A percentile compares a stretch with the other conserved stretches of the same genome.
phyloP scores from a whole-genome alignment of 768 basidiomycete genomes.

The Macrocybe gigantea region DNA sequence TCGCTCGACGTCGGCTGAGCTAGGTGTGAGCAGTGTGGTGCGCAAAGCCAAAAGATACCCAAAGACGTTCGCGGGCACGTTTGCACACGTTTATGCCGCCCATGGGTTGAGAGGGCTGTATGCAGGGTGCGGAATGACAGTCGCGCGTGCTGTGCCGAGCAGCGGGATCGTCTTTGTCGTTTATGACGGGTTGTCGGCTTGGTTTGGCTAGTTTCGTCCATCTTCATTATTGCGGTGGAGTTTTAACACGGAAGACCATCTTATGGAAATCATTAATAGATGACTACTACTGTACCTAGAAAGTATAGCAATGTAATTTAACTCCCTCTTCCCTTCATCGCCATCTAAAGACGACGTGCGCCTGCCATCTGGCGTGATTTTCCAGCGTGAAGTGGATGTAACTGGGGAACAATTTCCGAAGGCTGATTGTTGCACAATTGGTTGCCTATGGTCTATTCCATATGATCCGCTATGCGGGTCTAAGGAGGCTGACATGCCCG shows the following conservation, averaged over 20 bases:
- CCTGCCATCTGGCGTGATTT: no score
- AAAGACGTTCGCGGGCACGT: slow-evolving; percentile 47
- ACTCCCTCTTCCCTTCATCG: no score
- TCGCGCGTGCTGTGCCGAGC: slow-evolving; percentile 78
- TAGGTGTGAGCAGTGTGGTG: not conserved
- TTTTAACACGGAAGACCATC: not conserved
- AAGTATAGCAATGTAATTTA: no score
- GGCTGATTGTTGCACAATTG: no score
- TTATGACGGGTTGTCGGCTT: slow-evolving; percentile 67
- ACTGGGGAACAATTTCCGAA: no score
- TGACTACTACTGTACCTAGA: no score
- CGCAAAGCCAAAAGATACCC: slow-evolving; percentile 1
- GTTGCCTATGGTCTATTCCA: no score
- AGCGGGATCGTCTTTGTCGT: slow-evolving; percentile 92
- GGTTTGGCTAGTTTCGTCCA: slow-evolving; percentile 25
- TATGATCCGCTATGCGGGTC: no score
- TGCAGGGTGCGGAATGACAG: slow-evolving; percentile 90
- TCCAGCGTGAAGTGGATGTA: no score
- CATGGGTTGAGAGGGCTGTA: slow-evolving; percentile 84
- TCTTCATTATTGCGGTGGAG: not conserved
- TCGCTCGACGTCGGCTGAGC: slow-evolving; percentile 20
- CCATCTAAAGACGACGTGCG: no score
- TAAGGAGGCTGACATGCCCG: no score
- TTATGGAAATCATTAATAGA: not conserved
- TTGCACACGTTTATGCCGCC: slow-evolving; percentile 62